phyloP scores from a whole-genome alignment of 768 basidiomycete genomes.

The Clitopilus hobsonii region DNA sequence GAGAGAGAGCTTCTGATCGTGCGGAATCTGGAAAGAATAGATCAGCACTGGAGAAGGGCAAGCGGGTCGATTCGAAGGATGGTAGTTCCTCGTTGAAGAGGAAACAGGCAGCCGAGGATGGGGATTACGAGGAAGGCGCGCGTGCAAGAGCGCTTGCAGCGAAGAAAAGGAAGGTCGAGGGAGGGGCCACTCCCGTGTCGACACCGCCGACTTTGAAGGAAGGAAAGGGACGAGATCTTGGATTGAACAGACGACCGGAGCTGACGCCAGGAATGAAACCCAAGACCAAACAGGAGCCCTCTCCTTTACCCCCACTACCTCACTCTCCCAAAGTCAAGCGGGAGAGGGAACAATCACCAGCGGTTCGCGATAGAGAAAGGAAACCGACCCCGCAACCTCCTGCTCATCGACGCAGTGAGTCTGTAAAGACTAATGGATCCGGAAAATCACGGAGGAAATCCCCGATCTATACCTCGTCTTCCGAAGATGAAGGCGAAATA shows the following conservation, averaged over 20 bases:
- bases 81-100: conserved; percentile 35
- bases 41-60: conserved; percentile 4
- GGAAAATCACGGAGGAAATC: conserved; percentile 46
- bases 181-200: conserved; percentile 2
- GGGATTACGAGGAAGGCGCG: conserved; percentile 22
- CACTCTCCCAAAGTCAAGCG: conserved; percentile 17
- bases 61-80: conserved; percentile 12
- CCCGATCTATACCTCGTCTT: conserved; percentile 58
- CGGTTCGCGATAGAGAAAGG: conserved; percentile 5
- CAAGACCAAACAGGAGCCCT: conserved; percentile 35
- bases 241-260: conserved; percentile 33
- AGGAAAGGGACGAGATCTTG: conserved; percentile 17
- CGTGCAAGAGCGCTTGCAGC: conserved; percentile 23
- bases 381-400: conserved; percentile 13
- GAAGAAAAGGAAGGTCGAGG: conserved; percentile 34
- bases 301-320: conserved; percentile 22
- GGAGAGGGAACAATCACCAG: conserved; percentile 8
- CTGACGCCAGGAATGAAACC: conserved; percentile 17
- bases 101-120: conserved; percentile 22
- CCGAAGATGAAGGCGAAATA: conserved; percentile 53
- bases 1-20: conserved; percentile 14
- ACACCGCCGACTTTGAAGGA: conserved; percentile 13
- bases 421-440: conserved; percentile 13
- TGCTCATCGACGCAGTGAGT: conserved; percentile 10
- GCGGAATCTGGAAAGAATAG: conserved; percentile 13